A percentile compares a stretch with the other conserved stretches of the same genome.
Evolutionary conservation across 2,329 filamentous ascomycete species (phyloP).

Genomic region (Fusarium avenaceum): DNA sequence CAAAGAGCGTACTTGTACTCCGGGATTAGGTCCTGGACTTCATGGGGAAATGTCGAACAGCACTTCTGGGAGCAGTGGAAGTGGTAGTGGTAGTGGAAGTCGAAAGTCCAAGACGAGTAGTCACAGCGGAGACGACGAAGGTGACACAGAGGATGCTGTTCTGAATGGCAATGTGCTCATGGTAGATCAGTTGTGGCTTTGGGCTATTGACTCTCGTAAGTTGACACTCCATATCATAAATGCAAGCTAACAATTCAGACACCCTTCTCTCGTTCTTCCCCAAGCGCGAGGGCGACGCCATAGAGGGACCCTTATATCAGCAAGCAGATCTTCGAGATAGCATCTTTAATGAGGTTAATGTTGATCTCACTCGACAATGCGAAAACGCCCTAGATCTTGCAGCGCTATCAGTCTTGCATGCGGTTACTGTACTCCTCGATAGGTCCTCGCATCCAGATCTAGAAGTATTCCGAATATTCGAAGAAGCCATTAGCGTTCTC

Average conservation of each 20-base stretch:
- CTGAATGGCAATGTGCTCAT: constrained; percentile 72
- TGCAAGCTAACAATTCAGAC: constrained; percentile 50
- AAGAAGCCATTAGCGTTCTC: constrained; percentile 74
- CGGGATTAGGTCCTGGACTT: constrained; percentile 44
- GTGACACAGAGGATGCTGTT: constrained; percentile 55
- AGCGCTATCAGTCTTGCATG: constrained; percentile 72
- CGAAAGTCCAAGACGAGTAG: constrained; percentile 49
- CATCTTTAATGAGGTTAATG: constrained; percentile 75
- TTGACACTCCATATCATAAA: fast-evolving
- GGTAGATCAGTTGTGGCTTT: constrained; percentile 76
- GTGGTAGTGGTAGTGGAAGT: constrained; percentile 47
- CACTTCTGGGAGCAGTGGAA: constrained; percentile 45
- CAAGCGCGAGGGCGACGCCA: constrained; percentile 66
- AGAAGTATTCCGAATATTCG: constrained; percentile 74
- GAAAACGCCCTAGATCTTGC: constrained; percentile 73
- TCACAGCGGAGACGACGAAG: constrained; percentile 51
- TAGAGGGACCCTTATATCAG: constrained; percentile 68
- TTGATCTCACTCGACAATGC: constrained; percentile 72
- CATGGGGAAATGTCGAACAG: constrained; percentile 51
- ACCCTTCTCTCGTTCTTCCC: constrained; percentile 69
- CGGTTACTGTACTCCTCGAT: constrained; percentile 72
- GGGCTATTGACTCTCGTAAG: constrained; percentile 68
- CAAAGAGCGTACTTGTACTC: constrained; percentile 57
- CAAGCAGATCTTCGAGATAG: constrained; percentile 74
- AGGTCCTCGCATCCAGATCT: constrained; percentile 71